phyloP scores from a whole-genome alignment of 352 stramenopile species.

The Phytophthora hybrid region DNA sequence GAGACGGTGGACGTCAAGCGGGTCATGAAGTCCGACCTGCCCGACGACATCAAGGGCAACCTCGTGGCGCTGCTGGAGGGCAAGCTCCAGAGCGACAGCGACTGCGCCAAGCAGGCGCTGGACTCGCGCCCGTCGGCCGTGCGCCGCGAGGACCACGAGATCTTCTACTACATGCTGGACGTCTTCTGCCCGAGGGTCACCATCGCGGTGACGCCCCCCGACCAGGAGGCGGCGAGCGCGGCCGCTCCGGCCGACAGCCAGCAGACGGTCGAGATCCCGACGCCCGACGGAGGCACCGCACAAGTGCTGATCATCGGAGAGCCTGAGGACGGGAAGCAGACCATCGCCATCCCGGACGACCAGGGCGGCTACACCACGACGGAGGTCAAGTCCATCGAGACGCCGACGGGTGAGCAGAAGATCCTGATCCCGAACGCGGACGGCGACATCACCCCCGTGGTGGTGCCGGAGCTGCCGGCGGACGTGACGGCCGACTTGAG shows the following conservation, averaged over 20 bases:
- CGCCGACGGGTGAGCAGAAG: constrained; percentile 31
- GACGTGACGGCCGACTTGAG: constrained; percentile 8
- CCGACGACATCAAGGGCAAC: constrained; percentile 29
- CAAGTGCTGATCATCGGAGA: constrained; percentile 31
- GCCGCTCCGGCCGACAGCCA: background rate
- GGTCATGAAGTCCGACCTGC: constrained; percentile 24
- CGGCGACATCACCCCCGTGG: constrained; percentile 30
- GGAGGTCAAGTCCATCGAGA: constrained; percentile 26
- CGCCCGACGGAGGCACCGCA: constrained; percentile 13
- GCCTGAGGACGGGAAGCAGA: constrained; percentile 21
- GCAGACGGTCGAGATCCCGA: constrained; percentile 31
- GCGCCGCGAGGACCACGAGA: constrained; percentile 12
- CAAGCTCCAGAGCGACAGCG: constrained; percentile 31
- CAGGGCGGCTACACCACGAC: constrained; percentile 28
- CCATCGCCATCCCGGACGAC: constrained; percentile 24
- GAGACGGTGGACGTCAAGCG: constrained; percentile 23
- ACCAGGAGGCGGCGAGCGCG: constrained; percentile 7
- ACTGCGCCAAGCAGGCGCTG: constrained; percentile 26
- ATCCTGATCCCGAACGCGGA: constrained; percentile 32
- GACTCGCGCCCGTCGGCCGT: constrained; percentile 12
- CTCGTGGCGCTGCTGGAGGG: constrained; percentile 19
- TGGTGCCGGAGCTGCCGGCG: constrained; percentile 13
- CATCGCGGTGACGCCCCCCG: constrained; percentile 25
- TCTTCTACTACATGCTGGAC: constrained; percentile 37
- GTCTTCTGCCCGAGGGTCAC: constrained; percentile 30